Conservation (phyloP, 1,284 basidiomycete species). For the Pseudomicrostroma phylloplanum region DNA sequence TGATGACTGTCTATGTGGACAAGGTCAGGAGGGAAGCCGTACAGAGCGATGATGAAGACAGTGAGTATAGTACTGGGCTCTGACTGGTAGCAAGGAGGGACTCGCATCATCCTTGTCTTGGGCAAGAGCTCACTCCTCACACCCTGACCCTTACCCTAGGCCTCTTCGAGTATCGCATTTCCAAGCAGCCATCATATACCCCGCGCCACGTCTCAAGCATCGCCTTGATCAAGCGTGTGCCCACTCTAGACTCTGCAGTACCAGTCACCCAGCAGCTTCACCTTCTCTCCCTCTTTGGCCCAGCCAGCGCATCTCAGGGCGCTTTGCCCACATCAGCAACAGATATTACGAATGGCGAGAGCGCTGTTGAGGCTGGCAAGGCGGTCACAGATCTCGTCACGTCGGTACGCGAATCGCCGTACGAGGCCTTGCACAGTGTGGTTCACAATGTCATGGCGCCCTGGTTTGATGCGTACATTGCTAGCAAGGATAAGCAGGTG, state of each 20-base stretch:
- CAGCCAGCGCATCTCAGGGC: conserved; percentile 60
- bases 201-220: conserved; percentile 75
- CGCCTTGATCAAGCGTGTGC: conserved; percentile 86
- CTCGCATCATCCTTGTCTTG: background rate
- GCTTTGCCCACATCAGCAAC: background rate
- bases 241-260: conserved; percentile 69
- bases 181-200: conserved; percentile 71
- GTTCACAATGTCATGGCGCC: conserved; percentile 94
- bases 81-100: background rate
- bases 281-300: conserved; percentile 84
- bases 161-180: conserved; percentile 59
- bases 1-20: conserved; percentile 35
- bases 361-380: background rate
- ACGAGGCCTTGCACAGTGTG: conserved; percentile 91
- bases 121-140: background rate
- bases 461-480: conserved; percentile 94
- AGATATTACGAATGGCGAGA: conserved; percentile 2
- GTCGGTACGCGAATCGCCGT: conserved; percentile 57
- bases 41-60: conserved; percentile 5
- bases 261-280: conserved; percentile 82
- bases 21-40: conserved; percentile 24
- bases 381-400: background rate
- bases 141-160: conserved; percentile 5
- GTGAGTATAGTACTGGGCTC: conserved; percentile 13
- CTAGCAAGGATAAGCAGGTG: conserved; percentile 50